These are phyloP conservation scores for Dendrobium chrysotoxum DNA, from an alignment of 106 monocot species.

Conservation along the genomic window DNA sequence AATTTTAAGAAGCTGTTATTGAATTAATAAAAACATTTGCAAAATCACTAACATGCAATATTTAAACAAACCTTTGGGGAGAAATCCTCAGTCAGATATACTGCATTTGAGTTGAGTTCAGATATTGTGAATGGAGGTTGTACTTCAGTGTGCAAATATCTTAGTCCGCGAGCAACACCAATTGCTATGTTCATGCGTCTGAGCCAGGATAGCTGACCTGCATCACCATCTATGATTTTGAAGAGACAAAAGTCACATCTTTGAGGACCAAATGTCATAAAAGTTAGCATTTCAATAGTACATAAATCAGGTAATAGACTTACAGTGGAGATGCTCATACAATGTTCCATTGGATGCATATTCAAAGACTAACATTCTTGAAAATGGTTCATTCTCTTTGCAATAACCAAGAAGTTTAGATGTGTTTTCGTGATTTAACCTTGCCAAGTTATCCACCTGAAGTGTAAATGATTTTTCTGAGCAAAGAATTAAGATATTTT, in stretches of 20 bases:
- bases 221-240: slow-evolving; percentile 61
- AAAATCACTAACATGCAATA: not conserved
- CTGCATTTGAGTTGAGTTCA: slow-evolving; percentile 64
- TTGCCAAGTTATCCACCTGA: slow-evolving; percentile 78
- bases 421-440: slow-evolving; percentile 63
- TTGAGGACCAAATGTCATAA: not conserved
- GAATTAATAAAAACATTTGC: not conserved
- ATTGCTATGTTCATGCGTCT: slow-evolving; percentile 84
- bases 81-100: slow-evolving; percentile 97
- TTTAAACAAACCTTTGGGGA: slow-evolving; percentile 74
- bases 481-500: not conserved
- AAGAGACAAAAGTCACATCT: slow-evolving; percentile 1
- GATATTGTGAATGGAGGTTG: slow-evolving; percentile 78
- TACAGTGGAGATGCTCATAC: slow-evolving; percentile 88
- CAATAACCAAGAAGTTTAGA: slow-evolving; percentile 81
- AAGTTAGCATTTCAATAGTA: not conserved
- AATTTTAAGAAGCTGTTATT: not conserved
- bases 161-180: slow-evolving; percentile 72
- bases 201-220: slow-evolving; percentile 72
- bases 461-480: not conserved
- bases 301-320: slow-evolving; percentile 10
- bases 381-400: slow-evolving; percentile 72
- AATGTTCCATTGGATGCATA: slow-evolving; percentile 95
- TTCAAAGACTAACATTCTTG: slow-evolving; percentile 91
- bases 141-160: slow-evolving; percentile 75